phyloP scores from a whole-genome alignment of 768 basidiomycete species.

The Suillus brevipes region DNA sequence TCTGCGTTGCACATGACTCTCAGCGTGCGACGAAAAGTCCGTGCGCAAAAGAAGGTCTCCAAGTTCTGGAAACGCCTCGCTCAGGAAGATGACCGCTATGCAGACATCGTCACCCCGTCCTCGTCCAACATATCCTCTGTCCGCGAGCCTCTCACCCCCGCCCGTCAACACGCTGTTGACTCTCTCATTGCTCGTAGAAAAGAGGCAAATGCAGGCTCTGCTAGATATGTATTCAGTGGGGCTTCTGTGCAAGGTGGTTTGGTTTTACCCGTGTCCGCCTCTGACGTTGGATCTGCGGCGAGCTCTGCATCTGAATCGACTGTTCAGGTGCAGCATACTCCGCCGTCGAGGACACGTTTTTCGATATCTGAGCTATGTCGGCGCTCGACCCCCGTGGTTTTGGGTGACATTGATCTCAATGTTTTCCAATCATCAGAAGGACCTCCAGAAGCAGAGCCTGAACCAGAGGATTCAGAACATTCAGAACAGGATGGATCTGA shows the following conservation, averaged over 20 bases:
- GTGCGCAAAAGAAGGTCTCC: conserved; percentile 41
- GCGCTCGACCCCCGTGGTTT: conserved; percentile 25
- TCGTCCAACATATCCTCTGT: conserved; percentile 33
- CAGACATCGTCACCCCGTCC: conserved; percentile 27
- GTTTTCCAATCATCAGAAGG: conserved; percentile 18
- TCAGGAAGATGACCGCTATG: conserved; percentile 28
- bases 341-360: conserved; percentile 14
- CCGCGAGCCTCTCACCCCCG: conserved; percentile 24
- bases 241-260: conserved; percentile 15
- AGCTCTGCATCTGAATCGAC: conserved; percentile 24
- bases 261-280: conserved; percentile 19
- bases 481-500: conserved; percentile 9
- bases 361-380: conserved; percentile 26
- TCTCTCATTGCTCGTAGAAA: conserved; percentile 35
- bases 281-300: conserved; percentile 12
- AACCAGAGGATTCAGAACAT: conserved; percentile 16
- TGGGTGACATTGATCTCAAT: conserved; percentile 28
- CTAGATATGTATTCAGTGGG: conserved; percentile 24
- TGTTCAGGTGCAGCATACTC: conserved; percentile 16
- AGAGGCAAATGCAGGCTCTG: conserved; percentile 14
- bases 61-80: conserved; percentile 50
- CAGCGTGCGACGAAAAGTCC: conserved; percentile 44
- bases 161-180: conserved; percentile 38
- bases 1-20: conserved; percentile 48
- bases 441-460: conserved; percentile 17